These are phyloP conservation scores for Nephelium lappaceum DNA, from an alignment of 345 rosid genomes.

Conservation along the genomic window DNA sequence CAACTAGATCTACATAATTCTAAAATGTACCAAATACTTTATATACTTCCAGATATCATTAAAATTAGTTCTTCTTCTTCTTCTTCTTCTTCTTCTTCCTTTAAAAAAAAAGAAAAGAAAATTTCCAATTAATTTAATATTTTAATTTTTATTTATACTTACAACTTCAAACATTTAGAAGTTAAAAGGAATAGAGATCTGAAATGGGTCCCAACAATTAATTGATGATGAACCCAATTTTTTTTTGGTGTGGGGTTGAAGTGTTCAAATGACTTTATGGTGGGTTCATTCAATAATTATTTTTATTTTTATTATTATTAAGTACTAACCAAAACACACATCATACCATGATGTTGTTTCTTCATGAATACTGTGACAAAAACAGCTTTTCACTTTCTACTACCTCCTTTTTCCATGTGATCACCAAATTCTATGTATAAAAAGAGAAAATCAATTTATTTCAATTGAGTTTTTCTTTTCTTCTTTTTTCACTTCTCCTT, in stretches of 20 bases:
- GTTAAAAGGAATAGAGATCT: no score
- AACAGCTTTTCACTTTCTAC: slow-evolving; percentile 31
- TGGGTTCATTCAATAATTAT: not conserved
- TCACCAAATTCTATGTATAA: not conserved
- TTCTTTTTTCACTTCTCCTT: not conserved
- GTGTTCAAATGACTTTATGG: not conserved
- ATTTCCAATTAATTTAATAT: no score
- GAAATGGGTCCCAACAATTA: not conserved
- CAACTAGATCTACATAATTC: no score
- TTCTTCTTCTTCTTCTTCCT: no score
- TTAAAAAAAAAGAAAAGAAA: no score
- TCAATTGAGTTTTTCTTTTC: not conserved
- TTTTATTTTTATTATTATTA: no score
- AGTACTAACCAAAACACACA: slow-evolving; percentile 7
- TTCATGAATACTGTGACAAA: slow-evolving; percentile 33
- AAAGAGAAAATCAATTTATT: not conserved
- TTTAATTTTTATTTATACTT: no score
- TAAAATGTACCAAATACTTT: no score
- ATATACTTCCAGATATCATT: no score
- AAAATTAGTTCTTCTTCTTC: no score
- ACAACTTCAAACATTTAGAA: no score
- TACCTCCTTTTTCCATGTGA: slow-evolving; percentile 37
- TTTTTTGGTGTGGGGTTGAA: slow-evolving; percentile 1
- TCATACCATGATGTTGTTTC: slow-evolving; percentile 31
- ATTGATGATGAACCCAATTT: slow-evolving; percentile 1